Percentiles rank a stretch among this genome's conserved stretches.
Conservation (phyloP, 176 grass and related monocot genomes). For the Microstegium vimineum region DNA sequence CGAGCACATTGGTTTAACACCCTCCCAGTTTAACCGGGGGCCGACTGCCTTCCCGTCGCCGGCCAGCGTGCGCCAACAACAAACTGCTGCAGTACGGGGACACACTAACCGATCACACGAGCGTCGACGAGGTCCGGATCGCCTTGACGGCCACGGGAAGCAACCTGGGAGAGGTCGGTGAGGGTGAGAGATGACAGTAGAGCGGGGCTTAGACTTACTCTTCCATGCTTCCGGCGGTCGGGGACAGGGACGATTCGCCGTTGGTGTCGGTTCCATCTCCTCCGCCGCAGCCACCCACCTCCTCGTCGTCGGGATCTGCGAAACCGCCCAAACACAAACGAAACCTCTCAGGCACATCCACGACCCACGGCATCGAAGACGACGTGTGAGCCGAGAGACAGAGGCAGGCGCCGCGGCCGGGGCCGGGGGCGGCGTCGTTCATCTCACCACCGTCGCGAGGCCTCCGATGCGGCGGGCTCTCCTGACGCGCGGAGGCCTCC, state of each 20-base stretch:
- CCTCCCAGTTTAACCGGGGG: no score
- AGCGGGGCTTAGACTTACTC: slow-evolving; percentile 22
- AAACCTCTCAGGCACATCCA: slow-evolving; percentile 10
- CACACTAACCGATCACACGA: no score
- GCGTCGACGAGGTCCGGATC: slow-evolving; percentile 13
- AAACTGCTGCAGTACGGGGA: no score
- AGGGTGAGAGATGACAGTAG: background rate
- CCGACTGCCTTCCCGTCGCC: no score
- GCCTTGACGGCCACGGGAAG: background rate
- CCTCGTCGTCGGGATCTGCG: slow-evolving; percentile 36
- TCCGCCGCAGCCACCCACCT: background rate
- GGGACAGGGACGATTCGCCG: slow-evolving; percentile 29
- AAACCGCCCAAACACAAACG: slow-evolving; percentile 7
- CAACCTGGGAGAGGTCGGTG: background rate
- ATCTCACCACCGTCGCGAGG: slow-evolving; percentile 28
- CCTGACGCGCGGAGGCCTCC: background rate
- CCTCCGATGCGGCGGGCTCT: background rate
- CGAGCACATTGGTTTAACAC: no score
- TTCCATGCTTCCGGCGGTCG: slow-evolving; percentile 28
- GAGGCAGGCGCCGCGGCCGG: background rate
- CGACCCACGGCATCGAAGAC: background rate
- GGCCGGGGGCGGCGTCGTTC: background rate
- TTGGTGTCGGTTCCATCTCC: slow-evolving; percentile 5
- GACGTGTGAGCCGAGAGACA: slow-evolving; percentile 15
- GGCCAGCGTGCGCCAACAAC: no score